A percentile compares a stretch with the other conserved stretches of the same genome.
Conservation (phyloP, 2,329 filamentous ascomycete genomes). For the Colletotrichum kahawae region DNA sequence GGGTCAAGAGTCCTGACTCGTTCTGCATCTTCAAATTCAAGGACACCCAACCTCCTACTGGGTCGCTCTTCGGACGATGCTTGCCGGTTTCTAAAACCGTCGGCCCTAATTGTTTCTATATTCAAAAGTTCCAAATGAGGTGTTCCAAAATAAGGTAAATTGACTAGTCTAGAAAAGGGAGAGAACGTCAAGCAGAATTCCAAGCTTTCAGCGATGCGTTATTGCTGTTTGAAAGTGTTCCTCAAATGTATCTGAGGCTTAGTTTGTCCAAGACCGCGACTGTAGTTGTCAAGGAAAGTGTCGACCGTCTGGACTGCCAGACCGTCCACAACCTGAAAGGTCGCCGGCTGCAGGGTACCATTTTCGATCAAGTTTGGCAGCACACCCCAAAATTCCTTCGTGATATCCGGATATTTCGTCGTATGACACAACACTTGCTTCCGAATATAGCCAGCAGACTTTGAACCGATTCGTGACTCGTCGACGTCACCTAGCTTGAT, state of each 20-base stretch:
- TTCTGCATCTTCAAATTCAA: background rate
- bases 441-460: background rate
- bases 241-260: background rate
- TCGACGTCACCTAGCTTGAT: background rate
- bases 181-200: too few relatives aligned
- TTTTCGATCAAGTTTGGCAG: background rate
- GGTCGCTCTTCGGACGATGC: background rate
- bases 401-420: background rate
- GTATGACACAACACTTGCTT: background rate
- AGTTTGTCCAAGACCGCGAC: background rate
- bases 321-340: background rate
- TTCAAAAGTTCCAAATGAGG: too few relatives aligned
- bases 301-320: background rate
- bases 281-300: background rate
- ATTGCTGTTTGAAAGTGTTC: background rate
- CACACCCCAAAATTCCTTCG: background rate
- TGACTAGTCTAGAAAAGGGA: too few relatives aligned
- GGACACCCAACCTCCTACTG: background rate
- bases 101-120: background rate
- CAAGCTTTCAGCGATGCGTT: background rate
- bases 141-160: too few relatives aligned
- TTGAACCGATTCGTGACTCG: background rate
- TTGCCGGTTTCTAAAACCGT: background rate
- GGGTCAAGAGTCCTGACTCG: background rate
- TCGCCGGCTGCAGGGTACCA: background rate